Percentiles rank a stretch among this genome's conserved stretches.
Conservation (phyloP, 331 rosid genomes). For the Telfairia occidentalis region DNA sequence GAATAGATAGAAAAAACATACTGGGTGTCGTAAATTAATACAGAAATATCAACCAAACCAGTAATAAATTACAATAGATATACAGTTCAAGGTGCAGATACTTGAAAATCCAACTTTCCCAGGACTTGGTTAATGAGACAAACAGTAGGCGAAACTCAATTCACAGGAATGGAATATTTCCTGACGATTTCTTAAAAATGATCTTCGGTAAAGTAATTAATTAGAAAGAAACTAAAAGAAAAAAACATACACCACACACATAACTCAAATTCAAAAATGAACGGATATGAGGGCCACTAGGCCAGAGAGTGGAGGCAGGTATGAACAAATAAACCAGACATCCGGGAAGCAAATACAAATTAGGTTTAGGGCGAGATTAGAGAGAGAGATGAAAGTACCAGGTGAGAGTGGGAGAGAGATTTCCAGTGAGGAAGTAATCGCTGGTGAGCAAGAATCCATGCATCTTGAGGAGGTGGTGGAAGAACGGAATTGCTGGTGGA, state of each 20-base stretch:
- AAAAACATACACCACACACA: neutral
- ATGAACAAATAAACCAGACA: neutral
- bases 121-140: neutral
- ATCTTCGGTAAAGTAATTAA: neutral
- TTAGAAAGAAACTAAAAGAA: neutral
- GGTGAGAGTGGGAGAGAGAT: conserved; percentile 45
- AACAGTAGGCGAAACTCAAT: neutral
- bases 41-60: neutral
- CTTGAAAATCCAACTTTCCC: neutral
- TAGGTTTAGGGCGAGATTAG: neutral
- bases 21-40: neutral
- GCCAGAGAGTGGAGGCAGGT: neutral
- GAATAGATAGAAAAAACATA: neutral
- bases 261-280: neutral
- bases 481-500: conserved; percentile 16
- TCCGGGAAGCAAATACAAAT: neutral
- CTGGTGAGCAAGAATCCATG: conserved; percentile 60
- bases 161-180: neutral
- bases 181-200: neutral
- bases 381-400: conserved; percentile 26
- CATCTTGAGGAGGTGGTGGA: conserved; percentile 50
- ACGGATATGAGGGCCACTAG: neutral
- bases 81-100: neutral
- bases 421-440: conserved; percentile 57
- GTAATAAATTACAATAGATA: neutral